Percentiles rank a stretch among this genome's conserved stretches.
Evolutionary conservation across 148 eudicot species (phyloP).

Genomic region (Rhododendron mucronatum): DNA sequence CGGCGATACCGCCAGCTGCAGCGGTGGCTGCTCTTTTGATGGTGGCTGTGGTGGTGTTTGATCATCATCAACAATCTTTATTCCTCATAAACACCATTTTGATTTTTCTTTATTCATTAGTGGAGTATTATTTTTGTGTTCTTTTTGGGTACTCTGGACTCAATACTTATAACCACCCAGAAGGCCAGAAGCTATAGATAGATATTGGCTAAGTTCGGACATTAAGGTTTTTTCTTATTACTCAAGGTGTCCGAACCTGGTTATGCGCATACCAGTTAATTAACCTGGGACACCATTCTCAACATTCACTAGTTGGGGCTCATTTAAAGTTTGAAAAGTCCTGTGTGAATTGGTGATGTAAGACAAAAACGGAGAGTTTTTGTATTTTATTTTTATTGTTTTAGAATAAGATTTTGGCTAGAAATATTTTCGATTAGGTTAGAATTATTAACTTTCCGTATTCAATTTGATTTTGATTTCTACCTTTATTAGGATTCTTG

Average conservation of each 20-base stretch:
- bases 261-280: background rate
- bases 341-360: background rate
- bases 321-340: background rate
- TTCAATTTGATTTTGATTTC: too few relatives aligned
- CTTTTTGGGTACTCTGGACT: background rate
- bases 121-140: background rate
- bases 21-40: constrained; percentile 41
- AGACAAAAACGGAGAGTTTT: too few relatives aligned
- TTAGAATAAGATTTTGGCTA: too few relatives aligned
- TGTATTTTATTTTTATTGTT: too few relatives aligned
- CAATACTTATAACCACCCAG: background rate
- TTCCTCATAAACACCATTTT: background rate
- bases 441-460: too few relatives aligned
- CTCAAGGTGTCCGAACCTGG: background rate
- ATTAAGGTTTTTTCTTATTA: background rate
- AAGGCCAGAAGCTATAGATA: background rate
- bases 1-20: background rate
- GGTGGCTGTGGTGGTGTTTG: constrained; percentile 31
- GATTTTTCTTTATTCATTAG: background rate
- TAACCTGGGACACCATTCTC: background rate
- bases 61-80: background rate
- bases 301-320: background rate
- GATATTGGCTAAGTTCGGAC: background rate
- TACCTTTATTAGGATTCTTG: too few relatives aligned
- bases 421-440: too few relatives aligned